Percentiles rank a stretch among this genome's conserved stretches.
Evolutionary conservation across 1,284 basidiomycete genomes (phyloP).

Genomic region (Sanguinoderma infundibulare): DNA sequence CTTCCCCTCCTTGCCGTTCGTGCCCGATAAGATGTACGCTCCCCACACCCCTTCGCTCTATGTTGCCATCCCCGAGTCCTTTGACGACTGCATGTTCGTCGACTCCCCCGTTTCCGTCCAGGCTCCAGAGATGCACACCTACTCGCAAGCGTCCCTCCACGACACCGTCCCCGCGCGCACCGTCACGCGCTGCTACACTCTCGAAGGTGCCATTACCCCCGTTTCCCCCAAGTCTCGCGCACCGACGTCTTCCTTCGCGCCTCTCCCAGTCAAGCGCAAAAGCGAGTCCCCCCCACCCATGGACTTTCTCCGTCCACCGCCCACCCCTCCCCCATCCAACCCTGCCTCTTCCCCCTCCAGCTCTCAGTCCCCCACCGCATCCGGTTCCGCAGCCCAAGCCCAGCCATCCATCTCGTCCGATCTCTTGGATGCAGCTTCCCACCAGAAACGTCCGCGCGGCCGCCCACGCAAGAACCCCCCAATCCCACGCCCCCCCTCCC

Average conservation of each 20-base stretch:
- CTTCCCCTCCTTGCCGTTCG: neutral
- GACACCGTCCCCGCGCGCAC: constrained; percentile 4
- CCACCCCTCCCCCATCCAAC: neutral
- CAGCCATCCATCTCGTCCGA: neutral
- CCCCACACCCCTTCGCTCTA: constrained; percentile 4
- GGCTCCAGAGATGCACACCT: neutral
- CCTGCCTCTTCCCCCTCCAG: neutral
- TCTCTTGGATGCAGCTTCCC: neutral
- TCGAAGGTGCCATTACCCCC: constrained; percentile 26
- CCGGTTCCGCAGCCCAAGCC: neutral
- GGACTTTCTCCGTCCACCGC: constrained; percentile 14
- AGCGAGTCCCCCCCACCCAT: constrained; percentile 18
- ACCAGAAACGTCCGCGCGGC: constrained; percentile 26
- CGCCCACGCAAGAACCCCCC: constrained; percentile 25
- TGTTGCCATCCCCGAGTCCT: constrained; percentile 3
- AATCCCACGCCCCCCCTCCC: constrained; percentile 1
- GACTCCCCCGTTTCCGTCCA: constrained; percentile 6
- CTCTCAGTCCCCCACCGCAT: neutral
- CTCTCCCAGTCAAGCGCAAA: neutral
- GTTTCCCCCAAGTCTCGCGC: constrained; percentile 10
- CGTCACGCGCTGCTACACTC: constrained; percentile 23
- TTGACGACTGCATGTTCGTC: neutral
- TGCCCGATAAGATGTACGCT: neutral
- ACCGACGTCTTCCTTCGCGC: neutral
- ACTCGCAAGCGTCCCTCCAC: constrained; percentile 3